Evolutionary conservation across 805 yeast species (phyloP).

Genomic region (Wickerhamomyces tratensis): DNA sequence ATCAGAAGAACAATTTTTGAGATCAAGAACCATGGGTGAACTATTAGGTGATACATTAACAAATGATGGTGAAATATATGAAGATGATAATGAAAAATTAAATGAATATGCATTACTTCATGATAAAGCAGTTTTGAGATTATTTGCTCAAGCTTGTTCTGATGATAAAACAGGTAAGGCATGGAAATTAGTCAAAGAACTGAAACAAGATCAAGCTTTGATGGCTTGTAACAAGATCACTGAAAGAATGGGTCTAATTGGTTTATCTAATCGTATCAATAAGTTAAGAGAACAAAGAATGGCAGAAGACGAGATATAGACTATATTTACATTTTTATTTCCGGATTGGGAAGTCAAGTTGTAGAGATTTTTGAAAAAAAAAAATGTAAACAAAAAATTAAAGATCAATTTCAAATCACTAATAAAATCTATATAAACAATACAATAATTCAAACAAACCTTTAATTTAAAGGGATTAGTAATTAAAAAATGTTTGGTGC

Average conservation of each 20-base stretch:
- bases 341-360: too few relatives aligned
- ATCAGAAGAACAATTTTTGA: constrained; percentile 58
- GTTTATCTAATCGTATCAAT: constrained; percentile 44
- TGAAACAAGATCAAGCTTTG: constrained; percentile 71
- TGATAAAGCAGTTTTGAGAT: constrained; percentile 70
- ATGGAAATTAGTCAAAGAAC: constrained; percentile 53
- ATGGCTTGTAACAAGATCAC: constrained; percentile 81
- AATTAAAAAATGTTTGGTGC: too few relatives aligned
- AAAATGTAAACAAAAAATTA: too few relatives aligned
- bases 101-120: constrained; percentile 43
- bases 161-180: constrained; percentile 60
- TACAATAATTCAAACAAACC: too few relatives aligned
- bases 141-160: constrained; percentile 67
- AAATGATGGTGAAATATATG: constrained; percentile 31
- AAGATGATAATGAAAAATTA: constrained; percentile 43
- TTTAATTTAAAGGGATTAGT: too few relatives aligned
- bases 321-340: background rate
- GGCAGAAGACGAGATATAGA: constrained; percentile 12
- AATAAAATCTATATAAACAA: too few relatives aligned
- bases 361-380: too few relatives aligned
- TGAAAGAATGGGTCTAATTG: constrained; percentile 50
- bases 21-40: constrained; percentile 52
- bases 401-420: too few relatives aligned
- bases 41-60: constrained; percentile 46
- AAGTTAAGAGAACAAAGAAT: constrained; percentile 42